Evolutionary conservation across 2,329 filamentous ascomycete species (phyloP).

Genomic region (Phoma sp.): DNA sequence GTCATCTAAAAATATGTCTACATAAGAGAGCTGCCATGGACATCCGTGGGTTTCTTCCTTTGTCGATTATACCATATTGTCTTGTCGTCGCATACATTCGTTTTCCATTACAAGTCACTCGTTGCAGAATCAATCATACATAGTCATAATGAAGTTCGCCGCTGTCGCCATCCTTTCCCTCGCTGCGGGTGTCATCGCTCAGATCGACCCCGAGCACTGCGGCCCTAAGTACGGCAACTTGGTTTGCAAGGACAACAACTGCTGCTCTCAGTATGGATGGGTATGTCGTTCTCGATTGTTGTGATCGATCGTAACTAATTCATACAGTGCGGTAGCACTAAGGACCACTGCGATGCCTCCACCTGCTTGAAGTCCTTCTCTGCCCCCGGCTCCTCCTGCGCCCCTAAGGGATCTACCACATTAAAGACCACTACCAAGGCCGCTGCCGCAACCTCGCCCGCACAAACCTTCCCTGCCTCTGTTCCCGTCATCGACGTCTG

Average conservation of each 20-base stretch:
- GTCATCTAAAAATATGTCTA: conserved; percentile 17
- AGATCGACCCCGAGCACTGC: conserved; percentile 39
- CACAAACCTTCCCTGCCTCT: conserved; percentile 33
- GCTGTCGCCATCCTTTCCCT: conserved; percentile 36
- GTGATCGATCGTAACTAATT: background rate
- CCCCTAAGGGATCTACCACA: conserved; percentile 23
- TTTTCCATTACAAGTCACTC: conserved; percentile 4
- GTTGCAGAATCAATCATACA: conserved; percentile 6
- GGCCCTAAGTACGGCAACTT: conserved; percentile 43
- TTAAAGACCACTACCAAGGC: conserved; percentile 27
- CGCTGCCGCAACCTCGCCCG: conserved; percentile 11
- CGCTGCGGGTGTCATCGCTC: conserved; percentile 36
- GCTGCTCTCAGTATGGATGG: conserved; percentile 49
- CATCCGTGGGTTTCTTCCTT: background rate
- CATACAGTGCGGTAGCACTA: conserved; percentile 42
- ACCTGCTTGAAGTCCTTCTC: conserved; percentile 45
- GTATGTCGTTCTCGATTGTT: conserved; percentile 18
- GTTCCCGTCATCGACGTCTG: conserved; percentile 51
- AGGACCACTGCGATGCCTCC: conserved; percentile 45
- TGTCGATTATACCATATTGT: conserved; percentile 5
- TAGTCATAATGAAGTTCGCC: conserved; percentile 42
- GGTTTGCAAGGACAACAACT: conserved; percentile 42
- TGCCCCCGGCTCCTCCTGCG: conserved; percentile 42
- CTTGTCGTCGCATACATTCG: background rate
- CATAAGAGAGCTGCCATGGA: conserved; percentile 15